phyloP scores from a whole-genome alignment of 306 rosid species.

The Ceratonia siliqua region DNA sequence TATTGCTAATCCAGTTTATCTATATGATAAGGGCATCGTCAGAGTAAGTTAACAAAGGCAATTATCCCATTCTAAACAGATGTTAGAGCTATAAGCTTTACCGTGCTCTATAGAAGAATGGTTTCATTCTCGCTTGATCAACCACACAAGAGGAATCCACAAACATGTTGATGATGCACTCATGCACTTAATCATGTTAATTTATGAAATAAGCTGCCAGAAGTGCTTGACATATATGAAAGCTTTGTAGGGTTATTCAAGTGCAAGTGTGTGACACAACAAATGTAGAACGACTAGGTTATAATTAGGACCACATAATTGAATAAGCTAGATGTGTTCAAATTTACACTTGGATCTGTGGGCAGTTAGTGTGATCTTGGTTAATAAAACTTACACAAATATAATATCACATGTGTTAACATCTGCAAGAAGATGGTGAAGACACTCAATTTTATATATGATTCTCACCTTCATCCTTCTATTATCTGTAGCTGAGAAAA shows the following conservation, averaged over 20 bases:
- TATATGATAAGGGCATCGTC: neutral
- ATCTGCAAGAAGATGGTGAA: constrained; percentile 12
- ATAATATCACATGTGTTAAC: neutral
- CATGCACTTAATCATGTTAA: constrained; percentile 7
- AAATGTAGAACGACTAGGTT: neutral
- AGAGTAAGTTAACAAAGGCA: neutral
- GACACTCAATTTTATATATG: constrained; percentile 1
- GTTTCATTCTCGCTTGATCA: constrained; percentile 1
- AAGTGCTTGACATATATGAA: constrained; percentile 8
- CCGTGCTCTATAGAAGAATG: neutral
- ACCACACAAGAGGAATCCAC: neutral
- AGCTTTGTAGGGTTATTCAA: neutral
- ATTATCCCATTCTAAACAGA: neutral
- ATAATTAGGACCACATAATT: neutral
- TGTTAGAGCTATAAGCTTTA: neutral
- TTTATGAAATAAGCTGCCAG: constrained; percentile 23
- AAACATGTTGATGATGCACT: constrained; percentile 3
- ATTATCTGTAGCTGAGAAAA: constrained; percentile 73
- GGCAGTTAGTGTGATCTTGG: constrained; percentile 1
- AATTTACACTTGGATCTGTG: neutral
- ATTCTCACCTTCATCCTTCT: constrained; percentile 25
- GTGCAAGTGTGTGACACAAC: neutral
- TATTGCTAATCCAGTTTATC: neutral
- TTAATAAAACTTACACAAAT: neutral
- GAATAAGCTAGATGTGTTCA: neutral